These are phyloP conservation scores for Dactylellina haptotyla DNA, from an alignment of 2,329 filamentous ascomycete genomes.

Conservation along the genomic window DNA sequence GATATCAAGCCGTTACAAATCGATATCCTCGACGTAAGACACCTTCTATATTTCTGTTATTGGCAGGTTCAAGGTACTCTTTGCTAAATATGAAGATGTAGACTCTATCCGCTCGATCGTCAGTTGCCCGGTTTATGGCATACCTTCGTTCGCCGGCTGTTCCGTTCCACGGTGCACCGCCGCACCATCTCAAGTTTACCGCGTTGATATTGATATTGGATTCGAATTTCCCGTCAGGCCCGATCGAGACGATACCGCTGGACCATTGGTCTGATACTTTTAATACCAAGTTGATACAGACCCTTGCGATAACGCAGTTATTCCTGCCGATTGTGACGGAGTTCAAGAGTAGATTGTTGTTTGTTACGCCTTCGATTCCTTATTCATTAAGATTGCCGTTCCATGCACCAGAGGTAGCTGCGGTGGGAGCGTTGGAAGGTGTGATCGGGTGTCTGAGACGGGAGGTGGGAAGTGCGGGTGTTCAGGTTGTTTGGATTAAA, in stretches of 20 bases:
- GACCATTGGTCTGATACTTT: conserved; percentile 88
- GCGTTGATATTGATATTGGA: conserved; percentile 86
- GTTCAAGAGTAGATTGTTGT: conserved; percentile 73
- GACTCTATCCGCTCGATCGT: conserved; percentile 74
- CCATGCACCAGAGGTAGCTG: conserved; percentile 84
- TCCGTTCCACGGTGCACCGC: conserved; percentile 78
- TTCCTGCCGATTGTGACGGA: conserved; percentile 81
- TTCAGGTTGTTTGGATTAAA: conserved; percentile 86
- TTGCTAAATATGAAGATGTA: conserved; percentile 60
- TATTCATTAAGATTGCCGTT: conserved; percentile 81
- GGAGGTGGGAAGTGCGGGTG: conserved; percentile 78
- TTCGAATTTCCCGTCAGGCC: conserved; percentile 80
- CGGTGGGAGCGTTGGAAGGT: conserved; percentile 85
- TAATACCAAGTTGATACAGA: conserved; percentile 89
- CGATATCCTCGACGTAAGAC: conserved; percentile 79
- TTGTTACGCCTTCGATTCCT: conserved; percentile 82
- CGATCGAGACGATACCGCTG: conserved; percentile 84
- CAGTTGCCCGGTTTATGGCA: conserved; percentile 76
- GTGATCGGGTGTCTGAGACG: conserved; percentile 68
- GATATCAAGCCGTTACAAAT: conserved; percentile 85
- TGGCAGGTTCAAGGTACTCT: not conserved
- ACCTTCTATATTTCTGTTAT: too few relatives aligned
- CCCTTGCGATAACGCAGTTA: conserved; percentile 85
- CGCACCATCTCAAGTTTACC: conserved; percentile 79
- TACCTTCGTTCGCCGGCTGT: conserved; percentile 79